Evolutionary conservation across 2,329 filamentous ascomycete genomes (phyloP).

Genomic region (Aspergillus fumigatiaffinis): DNA sequence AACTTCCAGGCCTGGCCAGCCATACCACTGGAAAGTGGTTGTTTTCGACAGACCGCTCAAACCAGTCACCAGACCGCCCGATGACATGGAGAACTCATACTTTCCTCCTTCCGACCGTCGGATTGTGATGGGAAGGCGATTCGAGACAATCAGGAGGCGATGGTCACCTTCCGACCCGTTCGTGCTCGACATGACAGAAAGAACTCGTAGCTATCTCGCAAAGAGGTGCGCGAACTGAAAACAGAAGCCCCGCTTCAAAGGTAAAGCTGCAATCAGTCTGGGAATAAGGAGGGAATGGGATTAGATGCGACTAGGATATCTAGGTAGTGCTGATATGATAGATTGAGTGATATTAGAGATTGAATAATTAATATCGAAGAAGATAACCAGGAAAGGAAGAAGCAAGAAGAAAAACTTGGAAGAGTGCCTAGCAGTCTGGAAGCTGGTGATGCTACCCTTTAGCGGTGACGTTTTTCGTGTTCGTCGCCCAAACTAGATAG

Average conservation of each 20-base stretch:
- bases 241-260: neutral
- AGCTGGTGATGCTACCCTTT: neutral
- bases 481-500: neutral
- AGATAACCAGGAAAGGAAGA: neutral
- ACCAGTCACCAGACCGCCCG: slow-evolving; percentile 85
- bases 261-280: neutral
- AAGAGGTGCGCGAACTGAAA: neutral
- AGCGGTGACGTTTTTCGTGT: neutral
- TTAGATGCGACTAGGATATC: neutral
- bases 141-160: slow-evolving; percentile 76
- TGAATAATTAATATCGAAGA: neutral
- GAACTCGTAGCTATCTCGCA: neutral
- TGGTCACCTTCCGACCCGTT: slow-evolving; percentile 17
- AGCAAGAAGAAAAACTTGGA: neutral
- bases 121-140: slow-evolving; percentile 89
- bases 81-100: slow-evolving; percentile 90
- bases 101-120: slow-evolving; percentile 82
- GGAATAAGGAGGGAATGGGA: neutral
- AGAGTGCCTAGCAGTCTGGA: neutral
- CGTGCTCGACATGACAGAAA: slow-evolving; percentile 5
- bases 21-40: slow-evolving; percentile 92
- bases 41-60: slow-evolving; percentile 83
- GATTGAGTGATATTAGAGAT: neutral
- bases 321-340: neutral
- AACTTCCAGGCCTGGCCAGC: slow-evolving; percentile 87